phyloP scores from a whole-genome alignment of 164 flowering plant species.

The Brasenia schreberi region DNA sequence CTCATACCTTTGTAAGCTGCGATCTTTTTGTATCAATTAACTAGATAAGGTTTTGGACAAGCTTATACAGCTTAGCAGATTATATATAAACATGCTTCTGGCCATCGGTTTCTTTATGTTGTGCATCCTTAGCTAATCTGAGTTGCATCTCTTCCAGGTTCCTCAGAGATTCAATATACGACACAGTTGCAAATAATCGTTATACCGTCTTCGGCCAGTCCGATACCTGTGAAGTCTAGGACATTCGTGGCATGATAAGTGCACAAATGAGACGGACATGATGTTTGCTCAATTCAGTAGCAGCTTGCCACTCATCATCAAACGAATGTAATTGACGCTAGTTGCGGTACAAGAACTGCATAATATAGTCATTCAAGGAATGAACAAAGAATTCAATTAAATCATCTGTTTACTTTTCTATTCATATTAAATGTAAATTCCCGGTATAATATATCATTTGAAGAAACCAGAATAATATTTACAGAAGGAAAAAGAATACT shows the following conservation, averaged over 20 bases:
- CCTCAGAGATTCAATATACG: constrained; percentile 60
- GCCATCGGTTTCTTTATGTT: not conserved
- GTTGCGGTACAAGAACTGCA: no score
- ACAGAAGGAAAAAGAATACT: no score
- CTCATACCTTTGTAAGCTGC: constrained; percentile 71
- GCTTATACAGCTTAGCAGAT: not conserved
- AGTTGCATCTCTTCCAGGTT: constrained; percentile 38
- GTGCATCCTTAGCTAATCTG: not conserved
- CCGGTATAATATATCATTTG: no score
- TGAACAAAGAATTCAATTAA: no score
- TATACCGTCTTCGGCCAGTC: constrained; percentile 72
- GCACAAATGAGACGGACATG: no score
- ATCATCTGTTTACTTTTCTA: no score
- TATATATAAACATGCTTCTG: not conserved
- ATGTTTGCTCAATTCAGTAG: no score
- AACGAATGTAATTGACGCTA: no score
- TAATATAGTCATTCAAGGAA: no score
- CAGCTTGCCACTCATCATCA: no score
- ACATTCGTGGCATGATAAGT: not conserved
- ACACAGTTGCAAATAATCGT: constrained; percentile 80
- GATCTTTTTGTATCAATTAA: not conserved
- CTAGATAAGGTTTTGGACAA: not conserved
- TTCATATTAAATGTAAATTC: no score
- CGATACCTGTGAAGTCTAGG: constrained; percentile 68
- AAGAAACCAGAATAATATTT: no score